Evolutionary conservation across 306 rosid genomes (phyloP).

Genomic region (Senna tora): DNA sequence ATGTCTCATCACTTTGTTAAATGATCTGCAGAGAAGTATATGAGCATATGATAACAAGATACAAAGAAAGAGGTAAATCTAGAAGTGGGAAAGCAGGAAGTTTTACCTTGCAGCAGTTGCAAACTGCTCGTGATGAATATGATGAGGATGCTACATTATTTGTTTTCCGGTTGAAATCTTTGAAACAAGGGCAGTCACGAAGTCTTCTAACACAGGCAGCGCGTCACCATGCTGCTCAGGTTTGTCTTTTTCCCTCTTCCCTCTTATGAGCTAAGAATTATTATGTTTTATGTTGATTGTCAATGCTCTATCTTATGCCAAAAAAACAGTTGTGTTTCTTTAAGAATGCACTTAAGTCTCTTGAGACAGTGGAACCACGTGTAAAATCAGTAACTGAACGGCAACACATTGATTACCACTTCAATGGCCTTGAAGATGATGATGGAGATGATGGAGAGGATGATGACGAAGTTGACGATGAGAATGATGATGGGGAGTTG

Average conservation of each 20-base stretch:
- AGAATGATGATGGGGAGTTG: constrained; percentile 79
- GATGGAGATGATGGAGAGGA: constrained; percentile 57
- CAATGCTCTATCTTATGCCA: constrained; percentile 39
- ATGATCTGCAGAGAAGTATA: constrained; percentile 76
- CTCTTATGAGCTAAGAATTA: constrained; percentile 15
- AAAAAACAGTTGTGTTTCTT: constrained; percentile 78
- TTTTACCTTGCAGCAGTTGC: constrained; percentile 74
- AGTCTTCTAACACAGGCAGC: constrained; percentile 99
- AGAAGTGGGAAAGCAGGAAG: constrained; percentile 73
- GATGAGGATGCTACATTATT: constrained; percentile 92
- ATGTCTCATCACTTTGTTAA: constrained; percentile 38
- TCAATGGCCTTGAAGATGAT: constrained; percentile 84
- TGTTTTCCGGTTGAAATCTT: constrained; percentile 93
- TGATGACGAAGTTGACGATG: constrained; percentile 54
- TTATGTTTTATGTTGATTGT: constrained; percentile 34
- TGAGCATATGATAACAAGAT: constrained; percentile 69
- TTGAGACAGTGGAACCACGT: constrained; percentile 89
- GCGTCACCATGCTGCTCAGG: constrained; percentile 99
- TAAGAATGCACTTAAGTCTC: constrained; percentile 80
- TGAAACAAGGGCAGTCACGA: constrained; percentile 95
- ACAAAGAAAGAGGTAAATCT: constrained; percentile 81
- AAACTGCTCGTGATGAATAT: constrained; percentile 87
- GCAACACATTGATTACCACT: constrained; percentile 93
- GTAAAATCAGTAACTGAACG: constrained; percentile 79
- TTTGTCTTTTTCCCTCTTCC: constrained; percentile 39